phyloP scores from a whole-genome alignment of 192 early-diverging fungal genomes.

The Phlyctochytrium arcticum region DNA sequence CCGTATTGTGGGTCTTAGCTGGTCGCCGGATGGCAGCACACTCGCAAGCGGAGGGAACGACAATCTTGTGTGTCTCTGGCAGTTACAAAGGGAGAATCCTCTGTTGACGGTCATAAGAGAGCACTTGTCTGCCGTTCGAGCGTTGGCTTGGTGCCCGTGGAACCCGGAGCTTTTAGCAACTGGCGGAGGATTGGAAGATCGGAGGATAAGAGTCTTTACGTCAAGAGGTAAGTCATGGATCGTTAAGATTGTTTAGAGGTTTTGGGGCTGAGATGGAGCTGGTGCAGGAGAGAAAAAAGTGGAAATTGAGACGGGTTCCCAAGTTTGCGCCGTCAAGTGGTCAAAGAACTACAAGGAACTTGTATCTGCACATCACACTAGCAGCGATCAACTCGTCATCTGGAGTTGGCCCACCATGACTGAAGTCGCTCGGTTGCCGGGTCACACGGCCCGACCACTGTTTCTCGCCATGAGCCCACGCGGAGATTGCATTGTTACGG shows the following conservation, averaged over 20 bases:
- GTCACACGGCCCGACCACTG: constrained; percentile 35
- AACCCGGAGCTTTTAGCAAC: constrained; percentile 56
- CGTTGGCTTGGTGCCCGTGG: constrained; percentile 94
- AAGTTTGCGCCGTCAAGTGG: constrained; percentile 37
- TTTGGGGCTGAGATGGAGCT: background rate
- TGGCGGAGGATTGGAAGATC: constrained; percentile 49
- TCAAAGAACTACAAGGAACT: constrained; percentile 41
- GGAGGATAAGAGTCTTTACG: constrained; percentile 54
- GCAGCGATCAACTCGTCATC: constrained; percentile 32
- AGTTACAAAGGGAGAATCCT: constrained; percentile 19
- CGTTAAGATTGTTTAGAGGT: background rate
- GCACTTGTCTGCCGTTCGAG: constrained; percentile 62
- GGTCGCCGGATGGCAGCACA: constrained; percentile 41
- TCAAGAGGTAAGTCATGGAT: constrained; percentile 9
- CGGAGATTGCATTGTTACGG: constrained; percentile 38
- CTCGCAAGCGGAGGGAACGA: constrained; percentile 57
- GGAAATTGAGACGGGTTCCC: constrained; percentile 14
- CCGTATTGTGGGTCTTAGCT: constrained; percentile 44
- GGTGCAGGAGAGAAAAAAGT: constrained; percentile 4
- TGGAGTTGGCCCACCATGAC: constrained; percentile 35
- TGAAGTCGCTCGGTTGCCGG: constrained; percentile 22
- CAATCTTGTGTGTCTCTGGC: constrained; percentile 60
- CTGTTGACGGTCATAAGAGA: constrained; percentile 25
- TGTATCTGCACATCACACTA: constrained; percentile 27
- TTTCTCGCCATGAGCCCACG: constrained; percentile 37